These are phyloP conservation scores for Blastomyces parvus DNA, from an alignment of 2,329 filamentous ascomycete genomes.

Conservation along the genomic window DNA sequence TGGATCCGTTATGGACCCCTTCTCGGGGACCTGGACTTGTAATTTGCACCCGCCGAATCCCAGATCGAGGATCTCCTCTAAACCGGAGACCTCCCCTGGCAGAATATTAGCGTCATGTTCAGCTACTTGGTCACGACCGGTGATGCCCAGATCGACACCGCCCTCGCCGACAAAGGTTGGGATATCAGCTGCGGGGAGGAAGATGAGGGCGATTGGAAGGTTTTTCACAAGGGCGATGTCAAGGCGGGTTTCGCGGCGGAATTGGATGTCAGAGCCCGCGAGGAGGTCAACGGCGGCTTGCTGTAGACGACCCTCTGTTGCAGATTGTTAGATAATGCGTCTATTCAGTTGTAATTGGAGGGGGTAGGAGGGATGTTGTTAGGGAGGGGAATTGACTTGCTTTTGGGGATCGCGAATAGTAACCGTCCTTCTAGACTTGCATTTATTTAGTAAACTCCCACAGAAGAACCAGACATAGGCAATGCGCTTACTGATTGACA, in stretches of 20 bases:
- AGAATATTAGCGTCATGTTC: constrained; percentile 63
- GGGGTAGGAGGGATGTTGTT: constrained; percentile 6
- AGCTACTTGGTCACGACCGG: constrained; percentile 81
- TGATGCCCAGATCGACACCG: constrained; percentile 87
- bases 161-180: constrained; percentile 96
- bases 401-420: constrained; percentile 97
- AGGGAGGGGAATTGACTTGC: constrained; percentile 46
- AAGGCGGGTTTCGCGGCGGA: constrained; percentile 85
- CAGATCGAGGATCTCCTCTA: constrained; percentile 81
- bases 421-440: constrained; percentile 79
- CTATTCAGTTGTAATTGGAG: constrained; percentile 8
- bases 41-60: constrained; percentile 86
- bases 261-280: constrained; percentile 89
- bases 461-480: constrained; percentile 7
- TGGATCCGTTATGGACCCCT: constrained; percentile 60
- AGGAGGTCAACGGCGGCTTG: constrained; percentile 82
- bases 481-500: constrained; percentile 48
- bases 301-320: constrained; percentile 80
- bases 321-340: constrained; percentile 6
- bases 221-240: constrained; percentile 98
- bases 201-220: constrained; percentile 86
- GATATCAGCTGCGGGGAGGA: constrained; percentile 94
- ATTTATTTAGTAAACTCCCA: constrained; percentile 11
- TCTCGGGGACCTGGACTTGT: constrained; percentile 92
- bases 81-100: constrained; percentile 43